A percentile compares a stretch with the other conserved stretches of the same genome.
These are phyloP conservation scores for Hirsutella minnesotensis DNA, from an alignment of 2,329 filamentous ascomycete genomes.

Conservation along the genomic window DNA sequence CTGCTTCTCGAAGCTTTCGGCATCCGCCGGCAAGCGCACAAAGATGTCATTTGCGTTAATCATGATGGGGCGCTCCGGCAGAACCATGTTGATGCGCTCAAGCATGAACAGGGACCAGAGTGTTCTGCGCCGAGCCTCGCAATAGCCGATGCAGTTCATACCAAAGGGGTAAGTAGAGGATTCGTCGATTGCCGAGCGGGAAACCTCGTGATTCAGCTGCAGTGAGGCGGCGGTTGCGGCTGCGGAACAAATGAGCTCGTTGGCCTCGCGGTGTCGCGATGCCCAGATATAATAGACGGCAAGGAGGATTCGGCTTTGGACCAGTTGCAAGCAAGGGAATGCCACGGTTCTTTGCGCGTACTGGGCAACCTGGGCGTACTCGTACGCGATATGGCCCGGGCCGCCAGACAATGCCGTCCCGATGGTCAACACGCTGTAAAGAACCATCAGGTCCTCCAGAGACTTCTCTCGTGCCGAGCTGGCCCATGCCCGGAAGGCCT, in stretches of 20 bases:
- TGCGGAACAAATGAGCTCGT: constrained; percentile 52
- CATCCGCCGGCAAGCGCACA: constrained; percentile 51
- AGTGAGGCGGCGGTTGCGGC: constrained; percentile 46
- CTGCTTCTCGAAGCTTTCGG: constrained; percentile 50
- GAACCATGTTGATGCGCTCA: constrained; percentile 54
- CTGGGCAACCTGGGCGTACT: constrained; percentile 40
- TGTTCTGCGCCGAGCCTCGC: constrained; percentile 57
- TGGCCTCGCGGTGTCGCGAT: constrained; percentile 46
- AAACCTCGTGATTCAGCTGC: constrained; percentile 52
- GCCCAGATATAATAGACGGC: constrained; percentile 53
- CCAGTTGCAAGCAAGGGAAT: constrained; percentile 40
- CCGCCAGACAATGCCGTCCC: constrained; percentile 27
- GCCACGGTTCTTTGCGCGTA: constrained; percentile 32
- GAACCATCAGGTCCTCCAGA: constrained; percentile 32
- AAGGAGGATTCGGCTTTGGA: constrained; percentile 56
- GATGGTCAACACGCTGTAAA: constrained; percentile 30
- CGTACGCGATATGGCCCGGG: constrained; percentile 21
- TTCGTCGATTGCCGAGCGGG: constrained; percentile 27
- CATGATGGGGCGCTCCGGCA: constrained; percentile 38
- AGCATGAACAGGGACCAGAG: constrained; percentile 63
- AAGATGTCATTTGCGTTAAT: constrained; percentile 55
- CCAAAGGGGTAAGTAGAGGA: constrained; percentile 39
- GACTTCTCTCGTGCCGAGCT: constrained; percentile 22
- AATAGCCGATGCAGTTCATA: constrained; percentile 43
- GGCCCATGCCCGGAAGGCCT: constrained; percentile 25